Percentiles rank a stretch among this genome's conserved stretches.
phyloP scores from a whole-genome alignment of 2,329 filamentous ascomycete species.

The Alternaria incomplexa region DNA sequence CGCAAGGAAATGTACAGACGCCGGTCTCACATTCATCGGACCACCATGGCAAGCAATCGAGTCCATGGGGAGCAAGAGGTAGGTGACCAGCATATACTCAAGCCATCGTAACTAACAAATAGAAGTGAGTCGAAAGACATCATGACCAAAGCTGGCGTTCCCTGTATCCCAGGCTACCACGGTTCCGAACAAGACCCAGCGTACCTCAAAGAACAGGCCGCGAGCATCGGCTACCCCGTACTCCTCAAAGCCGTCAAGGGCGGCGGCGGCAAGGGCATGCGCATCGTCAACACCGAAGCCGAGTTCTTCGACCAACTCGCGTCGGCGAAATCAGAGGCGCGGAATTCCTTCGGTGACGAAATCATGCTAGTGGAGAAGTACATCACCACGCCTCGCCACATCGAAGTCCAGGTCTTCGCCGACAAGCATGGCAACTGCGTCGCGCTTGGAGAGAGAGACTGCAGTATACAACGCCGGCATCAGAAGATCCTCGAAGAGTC shows the following conservation, averaged over 20 bases:
- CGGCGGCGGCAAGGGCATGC: constrained; percentile 72
- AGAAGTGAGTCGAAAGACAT: constrained; percentile 83
- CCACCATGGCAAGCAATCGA: constrained; percentile 79
- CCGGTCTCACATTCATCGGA: constrained; percentile 92
- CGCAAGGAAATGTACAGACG: constrained; percentile 84
- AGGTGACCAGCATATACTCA: constrained; percentile 6
- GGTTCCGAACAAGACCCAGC: constrained; percentile 76
- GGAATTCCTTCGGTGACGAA: constrained; percentile 69
- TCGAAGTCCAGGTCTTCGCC: constrained; percentile 71
- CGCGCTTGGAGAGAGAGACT: constrained; percentile 69
- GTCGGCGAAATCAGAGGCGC: constrained; percentile 69
- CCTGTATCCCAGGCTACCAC: constrained; percentile 96
- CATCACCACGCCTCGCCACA: constrained; percentile 69
- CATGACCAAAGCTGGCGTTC: constrained; percentile 93
- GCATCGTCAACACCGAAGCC: constrained; percentile 63
- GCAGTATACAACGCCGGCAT: constrained; percentile 69
- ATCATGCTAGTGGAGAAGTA: constrained; percentile 73
- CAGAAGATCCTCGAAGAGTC: constrained; percentile 73
- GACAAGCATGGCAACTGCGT: constrained; percentile 70
- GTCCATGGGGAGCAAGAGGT: constrained; percentile 90
- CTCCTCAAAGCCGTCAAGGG: constrained; percentile 71
- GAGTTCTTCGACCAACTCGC: constrained; percentile 67
- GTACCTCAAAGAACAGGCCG: constrained; percentile 71
- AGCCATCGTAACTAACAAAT: constrained; percentile 9
- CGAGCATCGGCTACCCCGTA: constrained; percentile 70